Conservation (phyloP, 306 rosid species). For the Fragaria vesca region DNA sequence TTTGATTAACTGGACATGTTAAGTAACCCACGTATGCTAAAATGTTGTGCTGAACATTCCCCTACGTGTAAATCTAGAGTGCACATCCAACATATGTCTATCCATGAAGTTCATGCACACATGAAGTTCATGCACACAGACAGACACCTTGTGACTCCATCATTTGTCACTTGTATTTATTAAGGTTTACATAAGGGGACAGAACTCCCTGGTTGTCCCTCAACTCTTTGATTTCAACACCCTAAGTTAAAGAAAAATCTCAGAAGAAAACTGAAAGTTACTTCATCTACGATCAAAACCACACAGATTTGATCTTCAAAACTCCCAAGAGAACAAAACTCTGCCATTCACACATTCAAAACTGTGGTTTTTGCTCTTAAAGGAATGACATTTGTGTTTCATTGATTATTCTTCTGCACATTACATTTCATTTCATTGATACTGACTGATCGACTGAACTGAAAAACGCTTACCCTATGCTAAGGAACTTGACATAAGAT, state of each 20-base stretch:
- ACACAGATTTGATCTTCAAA: conserved; percentile 39
- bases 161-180: neutral
- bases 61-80: conserved; percentile 35
- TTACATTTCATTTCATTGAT: conserved; percentile 30
- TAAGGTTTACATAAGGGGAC: neutral
- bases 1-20: conserved; percentile 16
- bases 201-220: conserved; percentile 7
- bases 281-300: conserved; percentile 24
- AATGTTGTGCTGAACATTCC: conserved; percentile 27
- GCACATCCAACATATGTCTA: conserved; percentile 26
- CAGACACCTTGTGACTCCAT: neutral
- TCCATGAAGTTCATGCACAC: neutral
- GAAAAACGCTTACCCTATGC: neutral
- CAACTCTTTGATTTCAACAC: neutral
- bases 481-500: conserved; percentile 31
- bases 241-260: conserved; percentile 1
- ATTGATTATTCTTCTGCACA: conserved; percentile 21
- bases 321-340: conserved; percentile 4
- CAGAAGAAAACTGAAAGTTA: conserved; percentile 5
- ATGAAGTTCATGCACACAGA: neutral
- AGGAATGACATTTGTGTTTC: neutral
- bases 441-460: conserved; percentile 1
- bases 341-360: conserved; percentile 19
- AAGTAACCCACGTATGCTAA: conserved; percentile 33
- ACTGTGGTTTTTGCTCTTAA: neutral